Evolutionary conservation across 768 basidiomycete genomes (phyloP), one percentile per base, ranked within the genome.

Genomic region (Strobilomyces echinocephalus): DNA sequence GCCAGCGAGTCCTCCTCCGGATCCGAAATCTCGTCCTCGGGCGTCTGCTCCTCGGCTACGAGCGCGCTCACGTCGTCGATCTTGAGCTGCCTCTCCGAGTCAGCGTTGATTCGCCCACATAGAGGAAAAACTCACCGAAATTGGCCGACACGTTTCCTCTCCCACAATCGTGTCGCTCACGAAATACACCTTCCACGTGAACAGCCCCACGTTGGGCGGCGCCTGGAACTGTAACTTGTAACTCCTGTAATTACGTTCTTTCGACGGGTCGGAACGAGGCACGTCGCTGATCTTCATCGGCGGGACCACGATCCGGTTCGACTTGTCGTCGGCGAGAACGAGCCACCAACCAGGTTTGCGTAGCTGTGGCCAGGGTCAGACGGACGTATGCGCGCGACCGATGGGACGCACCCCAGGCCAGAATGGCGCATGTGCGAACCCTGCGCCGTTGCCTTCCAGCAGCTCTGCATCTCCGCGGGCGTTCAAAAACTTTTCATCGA

Each of bases 141-240:
- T 80, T 54, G 89, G 87, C 56, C 70, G 75, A 44, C 76, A 74
- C 11, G 79, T 76, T 61, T 95, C 93, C 56, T 88, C 88, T 7
- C 91, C 91, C 9, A 95, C 79, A 63, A 87, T 88, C 0, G 91
- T 91, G 70, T 98, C 95, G 69, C 89, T 92, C 56, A 91, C 74
- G 39, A 95, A 72, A 63, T 87, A 85, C 2, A 91, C 77, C 59
- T 88, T 91, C 87, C 97, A 97, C 9, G 88, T 88, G 69, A 94
- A 92, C 43, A 88, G 64, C 16, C 92, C 94, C 2, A 84, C 78
- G 45, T 80, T 82, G 21, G 85, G 87, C 7, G 97, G 97, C 4
- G 91, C 94, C 67, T 97, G 95, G 81, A 98, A 97, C 66, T 92
- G 91, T 41, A 97, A 73, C 71, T 91, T 91, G 77, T 92, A 95